Evolutionary conservation across 2,329 filamentous ascomycete genomes (phyloP).

Genomic region (Chalaropsis ovoidea): DNA sequence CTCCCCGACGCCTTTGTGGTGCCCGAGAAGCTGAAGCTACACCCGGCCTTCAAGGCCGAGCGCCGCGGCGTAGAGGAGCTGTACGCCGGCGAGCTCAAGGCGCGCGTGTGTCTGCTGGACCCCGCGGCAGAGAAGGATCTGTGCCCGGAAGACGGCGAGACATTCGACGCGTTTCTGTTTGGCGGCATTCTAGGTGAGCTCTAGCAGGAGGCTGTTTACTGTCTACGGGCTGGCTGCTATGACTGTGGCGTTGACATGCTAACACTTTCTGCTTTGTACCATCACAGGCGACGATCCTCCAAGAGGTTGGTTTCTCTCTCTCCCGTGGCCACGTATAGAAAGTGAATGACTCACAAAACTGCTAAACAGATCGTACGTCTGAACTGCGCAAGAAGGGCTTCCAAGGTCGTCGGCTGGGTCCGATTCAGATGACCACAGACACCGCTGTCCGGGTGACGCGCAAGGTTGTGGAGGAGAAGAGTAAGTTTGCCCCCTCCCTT

Average conservation of each 20-base stretch:
- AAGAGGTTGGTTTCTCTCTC: constrained; percentile 47
- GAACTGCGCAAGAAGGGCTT: constrained; percentile 93
- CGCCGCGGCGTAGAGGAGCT: constrained; percentile 71
- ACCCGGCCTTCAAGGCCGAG: constrained; percentile 60
- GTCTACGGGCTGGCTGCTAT: neutral
- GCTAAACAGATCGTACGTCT: constrained; percentile 68
- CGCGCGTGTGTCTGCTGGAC: constrained; percentile 78
- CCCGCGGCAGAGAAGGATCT: constrained; percentile 74
- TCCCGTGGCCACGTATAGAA: neutral
- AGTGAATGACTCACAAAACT: neutral
- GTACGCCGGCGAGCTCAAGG: constrained; percentile 56
- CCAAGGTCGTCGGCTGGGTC: constrained; percentile 72
- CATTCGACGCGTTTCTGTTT: constrained; percentile 87
- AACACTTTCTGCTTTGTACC: constrained; percentile 20
- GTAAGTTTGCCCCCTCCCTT: constrained; percentile 38
- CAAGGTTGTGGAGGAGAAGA: constrained; percentile 73
- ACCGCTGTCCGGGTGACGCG: constrained; percentile 91
- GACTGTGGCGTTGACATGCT: constrained; percentile 6
- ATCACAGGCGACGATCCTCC: constrained; percentile 78
- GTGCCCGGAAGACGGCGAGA: constrained; percentile 67
- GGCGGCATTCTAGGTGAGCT: constrained; percentile 80
- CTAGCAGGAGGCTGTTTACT: neutral
- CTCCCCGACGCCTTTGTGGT: constrained; percentile 61
- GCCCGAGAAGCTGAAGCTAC: constrained; percentile 44
- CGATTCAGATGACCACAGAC: constrained; percentile 96